phyloP scores from a whole-genome alignment of 352 stramenopile genomes.

The Phytophthora quininea region DNA sequence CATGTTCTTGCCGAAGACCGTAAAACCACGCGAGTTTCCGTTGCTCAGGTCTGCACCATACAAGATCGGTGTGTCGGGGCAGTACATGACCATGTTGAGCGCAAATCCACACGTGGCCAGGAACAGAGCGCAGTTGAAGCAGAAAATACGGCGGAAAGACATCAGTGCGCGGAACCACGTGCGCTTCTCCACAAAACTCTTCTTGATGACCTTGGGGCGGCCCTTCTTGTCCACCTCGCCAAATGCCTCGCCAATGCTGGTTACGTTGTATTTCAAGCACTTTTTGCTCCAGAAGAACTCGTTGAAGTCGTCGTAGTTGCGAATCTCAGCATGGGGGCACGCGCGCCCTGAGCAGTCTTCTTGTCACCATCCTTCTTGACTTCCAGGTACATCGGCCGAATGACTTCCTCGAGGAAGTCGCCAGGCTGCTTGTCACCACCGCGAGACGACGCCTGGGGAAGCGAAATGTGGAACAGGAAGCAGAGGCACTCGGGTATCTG shows the following conservation, averaged over 20 bases:
- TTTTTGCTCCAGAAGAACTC: constrained; percentile 91
- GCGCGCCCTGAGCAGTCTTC: constrained; percentile 81
- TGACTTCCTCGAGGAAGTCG: constrained; percentile 73
- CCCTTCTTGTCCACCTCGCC: constrained; percentile 83
- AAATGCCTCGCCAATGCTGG: constrained; percentile 73
- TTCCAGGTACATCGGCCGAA: constrained; percentile 83
- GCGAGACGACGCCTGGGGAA: constrained; percentile 69
- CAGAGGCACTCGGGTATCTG: constrained; percentile 82
- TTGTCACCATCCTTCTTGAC: constrained; percentile 90
- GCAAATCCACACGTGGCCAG: constrained; percentile 65
- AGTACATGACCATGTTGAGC: constrained; percentile 82
- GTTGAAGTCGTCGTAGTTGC: constrained; percentile 91
- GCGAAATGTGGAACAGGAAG: constrained; percentile 81
- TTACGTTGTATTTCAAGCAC: constrained; percentile 78
- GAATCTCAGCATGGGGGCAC: constrained; percentile 78
- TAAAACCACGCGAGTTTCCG: constrained; percentile 50
- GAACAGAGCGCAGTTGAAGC: constrained; percentile 82
- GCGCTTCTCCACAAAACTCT: constrained; percentile 84
- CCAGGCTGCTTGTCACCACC: constrained; percentile 65
- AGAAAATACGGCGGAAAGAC: constrained; percentile 86
- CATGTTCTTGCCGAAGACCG: constrained; percentile 69
- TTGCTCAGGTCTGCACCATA: constrained; percentile 66
- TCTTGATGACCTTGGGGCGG: constrained; percentile 80
- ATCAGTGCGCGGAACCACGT: constrained; percentile 78
- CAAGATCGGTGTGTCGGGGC: constrained; percentile 77